Percentiles rank a stretch among this genome's conserved stretches.
phyloP scores from a whole-genome alignment of 2,329 filamentous ascomycete species.

The Camillea tinctor region DNA sequence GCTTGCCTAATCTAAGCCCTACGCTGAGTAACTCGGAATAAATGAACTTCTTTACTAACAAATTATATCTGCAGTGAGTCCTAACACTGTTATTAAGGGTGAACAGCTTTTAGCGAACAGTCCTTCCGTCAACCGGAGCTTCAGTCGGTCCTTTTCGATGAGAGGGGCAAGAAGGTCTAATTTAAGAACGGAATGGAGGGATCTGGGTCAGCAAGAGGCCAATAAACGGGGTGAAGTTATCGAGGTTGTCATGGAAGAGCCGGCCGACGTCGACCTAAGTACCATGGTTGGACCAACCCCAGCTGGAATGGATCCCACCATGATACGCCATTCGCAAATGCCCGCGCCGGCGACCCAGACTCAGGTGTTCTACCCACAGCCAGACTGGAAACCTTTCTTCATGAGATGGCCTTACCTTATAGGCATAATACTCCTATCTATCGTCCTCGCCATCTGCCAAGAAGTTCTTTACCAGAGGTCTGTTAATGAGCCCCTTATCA shows the following conservation, averaged over 20 bases:
- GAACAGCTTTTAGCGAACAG: slow-evolving; percentile 47
- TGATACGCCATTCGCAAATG: slow-evolving; percentile 39
- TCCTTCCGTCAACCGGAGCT: slow-evolving; percentile 33
- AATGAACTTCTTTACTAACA: neutral
- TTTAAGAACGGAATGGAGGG: slow-evolving; percentile 42
- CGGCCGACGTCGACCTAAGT: slow-evolving; percentile 50
- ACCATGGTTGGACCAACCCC: slow-evolving; percentile 45
- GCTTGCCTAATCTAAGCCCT: neutral
- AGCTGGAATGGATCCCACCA: slow-evolving; percentile 23
- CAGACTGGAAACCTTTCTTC: slow-evolving; percentile 65
- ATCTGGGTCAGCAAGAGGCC: slow-evolving; percentile 56
- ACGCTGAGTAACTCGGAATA: neutral
- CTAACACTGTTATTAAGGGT: slow-evolving; percentile 47
- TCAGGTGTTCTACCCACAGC: slow-evolving; percentile 59
- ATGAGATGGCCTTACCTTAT: slow-evolving; percentile 63
- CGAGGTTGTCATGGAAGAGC: slow-evolving; percentile 54
- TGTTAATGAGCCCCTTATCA: slow-evolving; percentile 42
- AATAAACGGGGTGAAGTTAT: slow-evolving; percentile 60
- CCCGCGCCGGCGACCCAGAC: slow-evolving; percentile 39
- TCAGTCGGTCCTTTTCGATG: slow-evolving; percentile 44
- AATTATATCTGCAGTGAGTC: slow-evolving; percentile 36
- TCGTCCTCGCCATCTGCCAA: slow-evolving; percentile 49
- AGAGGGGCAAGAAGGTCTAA: slow-evolving; percentile 26
- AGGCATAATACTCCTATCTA: slow-evolving; percentile 52
- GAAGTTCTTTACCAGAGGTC: slow-evolving; percentile 57